Base-by-base conservation (phyloP, 129 eudicot species). In the Deinandra increscens region DNA sequence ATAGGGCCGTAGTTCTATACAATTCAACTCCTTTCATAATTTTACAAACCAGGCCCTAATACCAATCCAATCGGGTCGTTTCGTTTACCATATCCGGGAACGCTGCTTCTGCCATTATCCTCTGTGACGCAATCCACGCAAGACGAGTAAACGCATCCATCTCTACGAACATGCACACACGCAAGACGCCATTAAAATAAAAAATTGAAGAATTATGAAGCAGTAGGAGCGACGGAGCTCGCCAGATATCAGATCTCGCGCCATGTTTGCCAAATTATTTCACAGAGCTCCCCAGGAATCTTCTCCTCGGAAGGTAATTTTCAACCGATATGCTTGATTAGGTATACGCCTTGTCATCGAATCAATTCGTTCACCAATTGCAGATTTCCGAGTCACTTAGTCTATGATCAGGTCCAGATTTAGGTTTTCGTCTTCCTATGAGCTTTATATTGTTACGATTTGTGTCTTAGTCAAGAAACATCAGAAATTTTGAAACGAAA, bases 181-280 rank as follows among this genome's bases (percentile, higher is more conserved):
- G 46, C 68, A 59, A 60, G 44, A 42, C 45, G 55, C 78, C 70
- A 72, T 73, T 63, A 33, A 59, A 69, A 19, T 38, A 36, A 61
- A 44, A 64, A 45, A 36, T 46, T 9, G 45, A 58, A 79, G 67
- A 48, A 71, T n/a, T 12, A 60, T 19, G 55, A 68, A 68, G 59
- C 65, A 61, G 60, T 66, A 74, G 55, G 65, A 63, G 36, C 75
- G 60, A 60, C 61, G 73, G 26, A 79, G 83, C 71, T 75, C 69
- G 12, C 66, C 41, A 49, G 59, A 1, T 58, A 75, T 43, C 68
- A 45, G 72, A 37, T 70, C 49, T 48, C 48, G 26, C 58, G 74
- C 15, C 12, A 88, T 85, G 96, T 68, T 85, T 54, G 19, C 84
- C 43, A 83, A 88, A 81, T 76, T 88, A 43, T 83, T 85, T 67